Percentiles rank a stretch among this genome's conserved stretches.
Conservation (phyloP, 2,329 filamentous ascomycete genomes). For the Graphiopsis chlorocephala region DNA sequence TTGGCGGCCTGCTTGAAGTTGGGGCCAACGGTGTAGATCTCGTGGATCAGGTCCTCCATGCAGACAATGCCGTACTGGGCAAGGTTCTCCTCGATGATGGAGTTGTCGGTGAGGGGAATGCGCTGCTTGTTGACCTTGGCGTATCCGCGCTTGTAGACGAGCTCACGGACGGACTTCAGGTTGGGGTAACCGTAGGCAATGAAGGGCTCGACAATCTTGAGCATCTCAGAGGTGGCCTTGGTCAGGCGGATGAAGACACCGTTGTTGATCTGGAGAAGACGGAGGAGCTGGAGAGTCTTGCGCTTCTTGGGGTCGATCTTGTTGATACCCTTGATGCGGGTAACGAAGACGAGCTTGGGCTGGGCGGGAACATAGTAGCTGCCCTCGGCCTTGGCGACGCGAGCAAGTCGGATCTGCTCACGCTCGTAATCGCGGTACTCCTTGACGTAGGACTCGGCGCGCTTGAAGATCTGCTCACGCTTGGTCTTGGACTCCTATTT, state of each 20-base stretch:
- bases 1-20: conserved; percentile 98
- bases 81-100: conserved; percentile 93
- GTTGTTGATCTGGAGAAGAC: conserved; percentile 99
- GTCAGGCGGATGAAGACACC: conserved; percentile 96
- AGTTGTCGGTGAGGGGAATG: conserved; percentile 92
- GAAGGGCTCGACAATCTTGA: conserved; percentile 98
- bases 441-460: conserved; percentile 99
- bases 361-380: conserved; percentile 93
- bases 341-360: conserved; percentile 93
- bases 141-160: conserved; percentile 99
- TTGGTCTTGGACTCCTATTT: conserved; percentile 95
- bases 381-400: conserved; percentile 86
- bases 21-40: conserved; percentile 97
- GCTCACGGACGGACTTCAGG: conserved; percentile 98
- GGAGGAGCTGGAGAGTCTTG: conserved; percentile 99
- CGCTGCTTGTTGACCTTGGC: conserved; percentile 99
- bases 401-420: conserved; percentile 92
- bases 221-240: conserved; percentile 96
- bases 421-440: conserved; percentile 98
- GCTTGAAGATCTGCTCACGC: conserved; percentile 98
- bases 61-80: conserved; percentile 99
- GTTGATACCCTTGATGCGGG: conserved; percentile 99
- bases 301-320: conserved; percentile 99
- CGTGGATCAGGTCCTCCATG: conserved; percentile 98
- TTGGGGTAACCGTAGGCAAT: conserved; percentile 99